phyloP scores from a whole-genome alignment of 345 rosid genomes.

The Pelargonium nanum region DNA sequence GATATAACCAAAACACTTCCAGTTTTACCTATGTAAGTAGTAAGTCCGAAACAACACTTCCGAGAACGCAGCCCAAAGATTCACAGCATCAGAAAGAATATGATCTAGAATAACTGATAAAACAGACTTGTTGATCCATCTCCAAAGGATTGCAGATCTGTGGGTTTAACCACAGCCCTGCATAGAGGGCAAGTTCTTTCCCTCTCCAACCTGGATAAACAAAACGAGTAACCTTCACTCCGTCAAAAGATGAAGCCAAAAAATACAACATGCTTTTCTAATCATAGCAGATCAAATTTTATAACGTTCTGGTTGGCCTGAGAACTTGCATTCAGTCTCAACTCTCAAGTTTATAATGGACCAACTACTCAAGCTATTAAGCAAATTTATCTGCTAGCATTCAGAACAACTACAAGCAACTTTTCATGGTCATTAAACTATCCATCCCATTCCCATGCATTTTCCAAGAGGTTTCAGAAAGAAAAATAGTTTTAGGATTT shows the following conservation, averaged over 20 bases:
- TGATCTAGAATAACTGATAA: conserved; percentile 37
- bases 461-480: too few species aligned
- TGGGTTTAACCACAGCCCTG: conserved; percentile 43
- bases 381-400: too few species aligned
- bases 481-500: too few species aligned
- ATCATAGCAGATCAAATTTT: not conserved
- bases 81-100: not conserved
- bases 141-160: conserved; percentile 36
- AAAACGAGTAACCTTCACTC: not conserved
- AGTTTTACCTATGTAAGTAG: not conserved
- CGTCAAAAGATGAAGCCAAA: not conserved
- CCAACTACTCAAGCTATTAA: too few species aligned
- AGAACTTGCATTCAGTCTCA: too few species aligned
- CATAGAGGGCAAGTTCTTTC: conserved; percentile 62
- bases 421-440: too few species aligned
- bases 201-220: conserved; percentile 51
- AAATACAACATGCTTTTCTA: too few species aligned
- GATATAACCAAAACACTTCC: not conserved
- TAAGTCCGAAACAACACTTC: not conserved
- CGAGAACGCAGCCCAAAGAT: conserved; percentile 1
- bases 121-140: conserved; percentile 52
- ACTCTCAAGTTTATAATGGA: too few species aligned
- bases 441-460: too few species aligned
- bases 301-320: not conserved
- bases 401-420: too few species aligned